phyloP scores from a whole-genome alignment of 352 stramenopile genomes.

The Globisporangium solare region DNA sequence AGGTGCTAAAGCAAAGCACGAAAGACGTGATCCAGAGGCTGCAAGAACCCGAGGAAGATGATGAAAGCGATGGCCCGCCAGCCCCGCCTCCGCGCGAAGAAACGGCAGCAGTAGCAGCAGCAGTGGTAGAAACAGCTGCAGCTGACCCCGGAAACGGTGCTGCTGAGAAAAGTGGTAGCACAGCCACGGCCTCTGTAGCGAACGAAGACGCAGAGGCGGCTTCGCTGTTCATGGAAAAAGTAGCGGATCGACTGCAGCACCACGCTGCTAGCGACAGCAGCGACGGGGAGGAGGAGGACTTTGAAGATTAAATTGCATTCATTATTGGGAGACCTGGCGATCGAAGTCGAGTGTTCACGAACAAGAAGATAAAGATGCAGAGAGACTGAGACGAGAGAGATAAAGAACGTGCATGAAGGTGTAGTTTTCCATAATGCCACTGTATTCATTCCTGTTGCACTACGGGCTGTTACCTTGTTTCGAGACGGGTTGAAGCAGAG shows the following conservation, averaged over 20 bases:
- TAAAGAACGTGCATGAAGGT: constrained; percentile 3
- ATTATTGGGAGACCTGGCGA: constrained; percentile 6
- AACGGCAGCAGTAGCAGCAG: constrained; percentile 1
- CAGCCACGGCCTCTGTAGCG: constrained; percentile 8
- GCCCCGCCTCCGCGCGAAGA: constrained; percentile 23
- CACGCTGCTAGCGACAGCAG: constrained; percentile 1
- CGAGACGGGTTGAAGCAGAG: too few species aligned
- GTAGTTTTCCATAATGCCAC: constrained; percentile 9
- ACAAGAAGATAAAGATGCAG: background rate
- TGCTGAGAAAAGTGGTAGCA: background rate
- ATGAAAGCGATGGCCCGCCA: constrained; percentile 37
- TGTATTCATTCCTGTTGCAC: constrained; percentile 3
- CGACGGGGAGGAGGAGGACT: constrained; percentile 28
- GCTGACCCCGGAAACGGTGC: background rate
- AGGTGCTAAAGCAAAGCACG: constrained; percentile 76
- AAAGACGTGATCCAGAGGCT: constrained; percentile 60
- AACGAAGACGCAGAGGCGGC: constrained; percentile 8
- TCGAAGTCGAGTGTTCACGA: constrained; percentile 8
- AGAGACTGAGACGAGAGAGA: background rate
- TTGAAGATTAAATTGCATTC: constrained; percentile 15
- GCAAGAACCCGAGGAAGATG: constrained; percentile 25
- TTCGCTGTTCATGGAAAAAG: constrained; percentile 12
- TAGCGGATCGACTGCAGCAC: constrained; percentile 2
- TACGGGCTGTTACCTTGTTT: too few species aligned
- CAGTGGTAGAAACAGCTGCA: constrained; percentile 4